Conservation (phyloP, 1,284 basidiomycete genomes). For the Puccinia hordei region DNA sequence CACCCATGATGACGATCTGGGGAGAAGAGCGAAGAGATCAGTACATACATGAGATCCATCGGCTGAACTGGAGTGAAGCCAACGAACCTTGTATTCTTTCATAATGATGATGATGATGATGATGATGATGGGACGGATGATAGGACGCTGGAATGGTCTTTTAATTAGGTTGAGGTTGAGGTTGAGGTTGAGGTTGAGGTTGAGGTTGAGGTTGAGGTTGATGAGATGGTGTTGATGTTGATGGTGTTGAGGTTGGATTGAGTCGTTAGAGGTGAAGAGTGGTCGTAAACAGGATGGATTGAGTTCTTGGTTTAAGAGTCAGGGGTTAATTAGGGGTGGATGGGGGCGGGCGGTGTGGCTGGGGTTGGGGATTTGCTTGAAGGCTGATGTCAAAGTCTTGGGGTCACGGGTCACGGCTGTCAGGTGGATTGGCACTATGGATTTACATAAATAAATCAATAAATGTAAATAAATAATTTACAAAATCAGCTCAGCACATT, state of each 20-base stretch:
- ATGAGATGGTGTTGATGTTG: not conserved
- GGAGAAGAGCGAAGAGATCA: constrained; percentile 4
- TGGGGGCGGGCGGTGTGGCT: too few relatives aligned
- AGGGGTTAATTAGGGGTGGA: too few relatives aligned
- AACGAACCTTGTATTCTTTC: constrained; percentile 41
- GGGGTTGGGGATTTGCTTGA: not conserved
- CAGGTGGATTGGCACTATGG: too few relatives aligned
- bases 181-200: too few relatives aligned
- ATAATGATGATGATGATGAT: not conserved
- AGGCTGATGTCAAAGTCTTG: too few relatives aligned
- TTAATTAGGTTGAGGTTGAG: too few relatives aligned
- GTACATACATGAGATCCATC: not conserved
- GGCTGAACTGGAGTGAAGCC: not conserved
- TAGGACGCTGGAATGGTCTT: too few relatives aligned
- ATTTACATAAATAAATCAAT: too few relatives aligned
- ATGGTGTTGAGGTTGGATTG: not conserved
- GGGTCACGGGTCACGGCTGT: too few relatives aligned
- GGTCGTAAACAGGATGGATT: not conserved
- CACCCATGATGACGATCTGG: constrained; percentile 51
- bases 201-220: not conserved
- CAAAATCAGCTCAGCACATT: too few relatives aligned
- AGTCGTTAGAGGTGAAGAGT: not conserved
- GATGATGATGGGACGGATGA: not conserved
- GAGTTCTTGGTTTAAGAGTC: too few relatives aligned
- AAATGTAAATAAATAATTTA: too few relatives aligned